These are phyloP conservation scores for Lactarius trivialis DNA, from an alignment of 768 basidiomycete species.

Conservation along the genomic window DNA sequence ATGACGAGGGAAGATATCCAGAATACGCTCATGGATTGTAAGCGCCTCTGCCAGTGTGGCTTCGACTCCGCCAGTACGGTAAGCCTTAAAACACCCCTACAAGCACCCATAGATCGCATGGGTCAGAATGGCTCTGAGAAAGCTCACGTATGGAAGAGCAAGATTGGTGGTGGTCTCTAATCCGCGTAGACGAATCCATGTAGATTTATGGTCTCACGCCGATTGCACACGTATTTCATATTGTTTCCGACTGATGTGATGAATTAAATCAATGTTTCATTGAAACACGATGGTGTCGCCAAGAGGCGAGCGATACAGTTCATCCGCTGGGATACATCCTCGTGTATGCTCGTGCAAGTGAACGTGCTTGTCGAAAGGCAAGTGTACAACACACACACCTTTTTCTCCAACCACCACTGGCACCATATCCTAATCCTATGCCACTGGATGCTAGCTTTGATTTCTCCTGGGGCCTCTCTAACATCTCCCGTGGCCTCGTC, in stretches of 20 bases:
- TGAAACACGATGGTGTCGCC: too few relatives aligned
- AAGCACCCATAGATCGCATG: slow-evolving; percentile 71
- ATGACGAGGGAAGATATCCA: slow-evolving; percentile 79
- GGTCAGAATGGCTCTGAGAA: slow-evolving; percentile 88
- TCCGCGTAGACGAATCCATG: background rate
- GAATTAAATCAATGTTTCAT: background rate
- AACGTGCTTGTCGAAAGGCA: background rate
- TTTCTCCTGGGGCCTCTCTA: too few relatives aligned
- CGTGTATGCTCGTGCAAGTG: background rate
- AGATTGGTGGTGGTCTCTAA: slow-evolving; percentile 50
- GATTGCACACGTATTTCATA: background rate
- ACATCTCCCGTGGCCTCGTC: too few relatives aligned
- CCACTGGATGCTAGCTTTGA: too few relatives aligned
- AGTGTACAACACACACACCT: background rate
- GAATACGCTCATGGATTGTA: slow-evolving; percentile 77
- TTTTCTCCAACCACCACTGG: too few relatives aligned
- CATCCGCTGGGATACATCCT: too few relatives aligned
- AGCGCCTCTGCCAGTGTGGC: too few relatives aligned
- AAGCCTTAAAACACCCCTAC: slow-evolving; percentile 15
- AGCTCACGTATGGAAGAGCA: slow-evolving; percentile 80
- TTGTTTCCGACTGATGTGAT: background rate
- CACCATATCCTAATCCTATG: too few relatives aligned
- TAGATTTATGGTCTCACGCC: background rate
- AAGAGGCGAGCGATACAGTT: background rate
- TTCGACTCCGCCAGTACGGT: background rate